Base-by-base conservation (phyloP, 2,329 filamentous ascomycete genomes). In the Keithomyces neogunnii region DNA sequence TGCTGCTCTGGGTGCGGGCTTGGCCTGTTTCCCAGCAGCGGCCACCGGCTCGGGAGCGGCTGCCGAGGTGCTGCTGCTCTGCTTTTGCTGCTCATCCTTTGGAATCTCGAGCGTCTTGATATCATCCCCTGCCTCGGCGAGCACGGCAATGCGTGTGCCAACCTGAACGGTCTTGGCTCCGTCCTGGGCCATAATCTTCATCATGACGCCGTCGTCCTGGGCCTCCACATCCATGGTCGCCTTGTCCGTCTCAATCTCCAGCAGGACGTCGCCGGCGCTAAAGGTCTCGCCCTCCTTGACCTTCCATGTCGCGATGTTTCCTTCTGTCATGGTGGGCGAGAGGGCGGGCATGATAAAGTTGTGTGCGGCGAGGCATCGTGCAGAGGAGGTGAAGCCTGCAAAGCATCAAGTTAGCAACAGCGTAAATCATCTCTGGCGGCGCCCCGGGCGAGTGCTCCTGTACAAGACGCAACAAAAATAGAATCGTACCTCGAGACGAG, bases 161-260 rank as follows among this genome's bases (percentile, higher is more conserved):
- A 95, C 89, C 67, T 87, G 78, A 36, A 95, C 78, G 45, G 74
- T 76, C 73, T 95, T 93, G 67, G 78, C 78, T 50, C 88, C 88
- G 64, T 90, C 85, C 43, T 73, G 73, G 64, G 83, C 74, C 64
- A 84, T 80, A 60, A 95, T 92, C 76, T 93, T 95, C 65, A 90
- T 84, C 68, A 95, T 72, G 59, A 92, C 75, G 42, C 90, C 89
- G 64, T 95, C 89, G 44, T 95, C 89, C 72, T 93, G 89, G 40
- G 89, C 89, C 74, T 95, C 90, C 30, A 95, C 89, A 61, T 95
- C 90, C 89, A 95, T 95, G 51, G 88, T 88, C 51, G 89, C 89
- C 77, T 95, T 95, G 70, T 95, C 89, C 53, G 89, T 95, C 73
- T 95, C 89, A 66, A 95, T 93, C 71, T 95, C 89, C 53, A 95